Evolutionary conservation across 2,329 filamentous ascomycete genomes (phyloP), one percentile per base, ranked within the genome.

Genomic region (Atkinsonella texensis): DNA sequence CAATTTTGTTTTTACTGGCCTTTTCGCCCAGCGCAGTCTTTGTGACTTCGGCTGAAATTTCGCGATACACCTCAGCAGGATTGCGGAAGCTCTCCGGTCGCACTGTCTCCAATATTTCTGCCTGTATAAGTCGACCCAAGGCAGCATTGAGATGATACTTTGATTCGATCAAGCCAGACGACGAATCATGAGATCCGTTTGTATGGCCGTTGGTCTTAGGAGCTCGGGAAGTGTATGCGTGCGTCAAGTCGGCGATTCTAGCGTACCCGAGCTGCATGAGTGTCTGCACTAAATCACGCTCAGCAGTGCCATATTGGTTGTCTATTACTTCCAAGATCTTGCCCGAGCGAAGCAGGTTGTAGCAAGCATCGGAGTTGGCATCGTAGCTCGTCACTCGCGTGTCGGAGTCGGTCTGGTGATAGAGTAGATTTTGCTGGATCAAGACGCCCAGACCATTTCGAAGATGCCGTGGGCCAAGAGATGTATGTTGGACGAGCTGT

Each of bases 351-450:
- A 90, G 74, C 43, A 96, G 75, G 58, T 84, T 84, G 69, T 97
- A 97, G 56, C 89, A 87, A 55, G 84, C 81, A 58, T 82, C 74
- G 63, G 83, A 74, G 61, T 96, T 89, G 53, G 89, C 86, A 65
- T 95, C 87, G 70, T 97, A 98, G 63, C 81, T 82, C 23, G 86
- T 85, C 48, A 75, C 66, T 45, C 76, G 77, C 43, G 80, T 76
- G 52, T 84, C 79, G 52, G 74, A 64, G 54, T 83, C 77, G 57
- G 81, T 80, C 57, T 82, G 77, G 67, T 90, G 85, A 65, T 83
- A 88, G 56, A 94, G 74, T 47, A 97, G 79, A 62, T 90, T 89
- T 64, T 95, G 87, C 65, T 97, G 91, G 42, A 95, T 79, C 56
- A 97, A 82, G 33, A 93, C 84, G 50, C 83, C 83, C 49, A 98